phyloP scores from a whole-genome alignment of 768 basidiomycete species.

The Russula vinacea region DNA sequence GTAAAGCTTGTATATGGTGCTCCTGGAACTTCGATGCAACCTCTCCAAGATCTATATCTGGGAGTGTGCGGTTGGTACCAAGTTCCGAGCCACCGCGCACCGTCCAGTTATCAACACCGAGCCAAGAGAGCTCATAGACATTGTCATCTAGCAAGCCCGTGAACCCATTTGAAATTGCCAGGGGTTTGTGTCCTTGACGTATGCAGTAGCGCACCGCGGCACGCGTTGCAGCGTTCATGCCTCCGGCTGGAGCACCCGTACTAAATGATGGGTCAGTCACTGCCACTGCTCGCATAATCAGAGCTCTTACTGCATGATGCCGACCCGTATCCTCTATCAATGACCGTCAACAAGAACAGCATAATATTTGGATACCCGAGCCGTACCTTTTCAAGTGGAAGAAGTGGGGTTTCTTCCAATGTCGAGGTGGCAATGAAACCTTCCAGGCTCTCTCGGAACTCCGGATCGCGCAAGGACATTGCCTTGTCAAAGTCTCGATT shows the following conservation, averaged over 20 bases:
- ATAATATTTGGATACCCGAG: not conserved
- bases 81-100: conserved; percentile 96
- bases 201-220: conserved; percentile 92
- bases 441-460: conserved; percentile 81
- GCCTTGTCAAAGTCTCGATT: conserved; percentile 83
- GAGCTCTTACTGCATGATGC: conserved; percentile 72
- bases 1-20: conserved; percentile 68
- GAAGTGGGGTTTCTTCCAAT: conserved; percentile 42
- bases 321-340: conserved; percentile 67
- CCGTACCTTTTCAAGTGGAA: conserved; percentile 37
- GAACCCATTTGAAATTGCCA: conserved; percentile 95
- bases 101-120: conserved; percentile 96
- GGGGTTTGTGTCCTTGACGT: conserved; percentile 86
- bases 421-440: conserved; percentile 79
- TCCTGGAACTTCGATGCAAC: conserved; percentile 91
- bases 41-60: conserved; percentile 80
- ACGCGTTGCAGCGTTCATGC: conserved; percentile 98
- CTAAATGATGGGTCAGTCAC: conserved; percentile 41
- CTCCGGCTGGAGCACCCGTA: conserved; percentile 95
- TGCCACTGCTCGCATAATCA: conserved; percentile 6
- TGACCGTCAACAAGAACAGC: conserved; percentile 5
- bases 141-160: conserved; percentile 89
- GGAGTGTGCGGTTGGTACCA: conserved; percentile 90
- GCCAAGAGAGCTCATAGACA: conserved; percentile 85
- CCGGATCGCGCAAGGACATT: conserved; percentile 84